Conservation (phyloP, 192 early-diverging fungal species). For the Backusella circina region DNA sequence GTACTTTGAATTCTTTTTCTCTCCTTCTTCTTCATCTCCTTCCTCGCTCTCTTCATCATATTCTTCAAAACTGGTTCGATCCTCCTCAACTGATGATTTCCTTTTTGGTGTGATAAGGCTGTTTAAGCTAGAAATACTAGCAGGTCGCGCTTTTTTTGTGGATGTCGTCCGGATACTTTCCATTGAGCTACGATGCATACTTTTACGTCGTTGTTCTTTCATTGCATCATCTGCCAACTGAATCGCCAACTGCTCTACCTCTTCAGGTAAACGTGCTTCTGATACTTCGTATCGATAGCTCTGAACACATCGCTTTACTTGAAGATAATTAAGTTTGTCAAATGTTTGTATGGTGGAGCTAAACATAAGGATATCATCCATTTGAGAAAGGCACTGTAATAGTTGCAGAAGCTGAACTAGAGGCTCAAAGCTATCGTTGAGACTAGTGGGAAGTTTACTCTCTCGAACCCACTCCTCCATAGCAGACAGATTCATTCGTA, state of each 20-base stretch:
- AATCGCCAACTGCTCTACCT: conserved; percentile 71
- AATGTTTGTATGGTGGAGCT: conserved; percentile 66
- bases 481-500: conserved; percentile 77
- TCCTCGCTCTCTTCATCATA: conserved; percentile 16
- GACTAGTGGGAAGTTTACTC: conserved; percentile 36
- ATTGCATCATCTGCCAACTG: conserved; percentile 59
- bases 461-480: conserved; percentile 83
- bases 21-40: background rate
- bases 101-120: conserved; percentile 12
- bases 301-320: conserved; percentile 68
- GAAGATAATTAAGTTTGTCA: conserved; percentile 59
- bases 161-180: background rate
- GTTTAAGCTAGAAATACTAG: conserved; percentile 26
- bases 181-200: conserved; percentile 1
- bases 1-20: conserved; percentile 42
- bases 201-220: conserved; percentile 18
- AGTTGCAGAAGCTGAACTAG: conserved; percentile 79
- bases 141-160: background rate
- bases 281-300: conserved; percentile 87
- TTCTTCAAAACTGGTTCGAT: background rate
- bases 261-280: conserved; percentile 63
- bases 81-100: background rate
- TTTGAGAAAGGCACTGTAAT: conserved; percentile 70
- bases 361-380: conserved; percentile 66
- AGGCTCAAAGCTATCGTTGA: conserved; percentile 53